Evolutionary conservation across 306 rosid species (phyloP).

Genomic region (Cicer judaicum): DNA sequence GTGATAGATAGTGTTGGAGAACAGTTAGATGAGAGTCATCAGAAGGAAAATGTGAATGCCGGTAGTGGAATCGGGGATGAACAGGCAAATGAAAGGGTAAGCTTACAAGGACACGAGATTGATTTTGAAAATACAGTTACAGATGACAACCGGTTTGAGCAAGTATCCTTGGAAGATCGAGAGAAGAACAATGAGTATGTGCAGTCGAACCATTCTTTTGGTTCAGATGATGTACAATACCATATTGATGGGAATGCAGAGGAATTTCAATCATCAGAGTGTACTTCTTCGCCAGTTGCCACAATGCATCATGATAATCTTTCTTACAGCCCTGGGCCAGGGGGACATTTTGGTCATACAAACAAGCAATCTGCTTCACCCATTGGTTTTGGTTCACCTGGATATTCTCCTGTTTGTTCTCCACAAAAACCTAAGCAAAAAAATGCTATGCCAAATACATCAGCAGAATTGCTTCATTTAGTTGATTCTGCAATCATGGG

Average conservation of each 20-base stretch:
- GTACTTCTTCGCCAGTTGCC: slow-evolving; percentile 57
- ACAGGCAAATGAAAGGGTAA: slow-evolving; percentile 37
- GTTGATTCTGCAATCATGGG: slow-evolving; percentile 99
- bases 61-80: slow-evolving; percentile 44
- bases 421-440: slow-evolving; percentile 67
- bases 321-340: slow-evolving; percentile 53
- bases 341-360: slow-evolving; percentile 53
- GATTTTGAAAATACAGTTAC: slow-evolving; percentile 44
- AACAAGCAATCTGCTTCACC: slow-evolving; percentile 57
- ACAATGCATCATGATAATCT: slow-evolving; percentile 53
- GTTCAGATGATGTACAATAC: slow-evolving; percentile 57
- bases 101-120: slow-evolving; percentile 45
- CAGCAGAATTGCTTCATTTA: slow-evolving; percentile 92
- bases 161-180: slow-evolving; percentile 71
- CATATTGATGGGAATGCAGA: slow-evolving; percentile 56
- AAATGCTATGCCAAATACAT: slow-evolving; percentile 64
- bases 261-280: slow-evolving; percentile 52
- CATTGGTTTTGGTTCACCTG: slow-evolving; percentile 62
- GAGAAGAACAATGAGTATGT: slow-evolving; percentile 51
- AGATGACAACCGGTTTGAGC: slow-evolving; percentile 69
- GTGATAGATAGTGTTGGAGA: slow-evolving; percentile 47
- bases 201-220: slow-evolving; percentile 53
- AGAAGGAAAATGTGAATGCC: slow-evolving; percentile 40
- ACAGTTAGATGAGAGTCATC: slow-evolving; percentile 44
- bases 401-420: slow-evolving; percentile 66